Base-by-base conservation (phyloP, 495 filamentous ascomycete species). In the Penicillium pancosmium region DNA sequence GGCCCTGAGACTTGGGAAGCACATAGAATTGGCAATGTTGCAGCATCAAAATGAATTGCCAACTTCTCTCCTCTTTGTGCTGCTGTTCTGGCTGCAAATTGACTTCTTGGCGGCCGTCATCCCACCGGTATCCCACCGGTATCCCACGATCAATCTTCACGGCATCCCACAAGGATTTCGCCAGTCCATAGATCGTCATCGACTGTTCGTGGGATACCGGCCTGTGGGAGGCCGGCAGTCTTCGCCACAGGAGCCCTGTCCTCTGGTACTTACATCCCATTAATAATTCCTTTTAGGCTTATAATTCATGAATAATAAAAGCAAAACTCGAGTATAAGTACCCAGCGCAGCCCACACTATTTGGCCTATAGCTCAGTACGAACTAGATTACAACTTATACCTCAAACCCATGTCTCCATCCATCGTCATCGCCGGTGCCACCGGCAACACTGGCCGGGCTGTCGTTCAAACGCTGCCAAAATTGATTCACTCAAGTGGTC, bases 381-480 rank as follows among this genome's bases (percentile, higher is more conserved):
- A 13, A 12, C 36, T 12, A 4, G n/a, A 25, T 36, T 18, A 41
- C 21, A 44, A 21, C 3, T 13, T 43, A 5, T 8, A 46, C 44
- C 25, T n/a, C 10, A 6, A 43, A 56, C 7, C 43, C 23, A 63
- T 63, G 56, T 7, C 56, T 34, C 49, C 51, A 25, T 16, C 52
- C 18, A 56, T 63, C 41, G 52, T 59, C 5, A 55, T 63, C 27
- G 52, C 41, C 18, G 56, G 61, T 8, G 56, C 61, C 18, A 63
- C 61, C 3, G 61, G 61, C 21, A 55, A 63, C 62, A 79, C 75
- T 8, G 77, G 77, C 41, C 65, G 60, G 52, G 59, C 47, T 51
- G 67, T 76, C 6, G 61, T 67, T 25, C 47, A 71, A 48, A 73
- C 69, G 2, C 63, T 80, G 8, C 64, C 74, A 18, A 57, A 57